These are phyloP conservation scores for Thymus mandschuricus DNA, from an alignment of 257 asterid genomes.

Conservation along the genomic window DNA sequence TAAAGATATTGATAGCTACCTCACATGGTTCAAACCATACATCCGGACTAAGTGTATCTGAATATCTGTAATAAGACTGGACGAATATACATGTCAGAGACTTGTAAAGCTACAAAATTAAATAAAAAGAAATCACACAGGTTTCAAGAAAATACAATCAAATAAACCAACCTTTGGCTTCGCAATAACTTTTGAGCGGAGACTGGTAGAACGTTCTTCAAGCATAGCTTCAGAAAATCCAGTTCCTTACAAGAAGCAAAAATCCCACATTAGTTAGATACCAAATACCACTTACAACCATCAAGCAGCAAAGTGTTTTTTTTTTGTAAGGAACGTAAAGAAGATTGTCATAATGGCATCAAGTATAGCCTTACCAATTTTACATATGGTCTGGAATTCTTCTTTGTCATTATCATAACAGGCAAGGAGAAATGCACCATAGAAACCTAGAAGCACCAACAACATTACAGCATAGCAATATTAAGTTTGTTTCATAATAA, in stretches of 20 bases:
- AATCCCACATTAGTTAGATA: constrained; percentile 19
- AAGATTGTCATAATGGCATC: constrained; percentile 28
- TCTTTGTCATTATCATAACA: constrained; percentile 86
- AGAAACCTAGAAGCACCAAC: constrained; percentile 60
- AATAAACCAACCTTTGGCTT: constrained; percentile 71
- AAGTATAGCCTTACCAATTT: constrained; percentile 69
- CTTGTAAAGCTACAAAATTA: background rate
- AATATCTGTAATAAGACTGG: constrained; percentile 85
- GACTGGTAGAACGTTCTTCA: constrained; percentile 86
- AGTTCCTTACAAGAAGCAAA: constrained; percentile 61
- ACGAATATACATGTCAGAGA: constrained; percentile 34
- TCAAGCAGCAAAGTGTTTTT: constrained; percentile 16
- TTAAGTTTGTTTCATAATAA: background rate
- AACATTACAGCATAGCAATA: background rate
- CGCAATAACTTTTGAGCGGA: constrained; percentile 77
- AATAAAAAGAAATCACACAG: background rate
- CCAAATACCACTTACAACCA: constrained; percentile 9
- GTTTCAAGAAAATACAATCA: constrained; percentile 12
- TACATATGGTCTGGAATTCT: constrained; percentile 94
- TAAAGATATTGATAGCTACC: constrained; percentile 51
- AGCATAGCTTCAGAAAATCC: constrained; percentile 92
- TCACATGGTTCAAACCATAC: constrained; percentile 97
- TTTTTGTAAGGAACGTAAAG: constrained; percentile 16
- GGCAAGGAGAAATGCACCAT: constrained; percentile 97
- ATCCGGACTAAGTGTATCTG: constrained; percentile 81